phyloP scores from a whole-genome alignment of 768 basidiomycete species.

The Termitomyces sp. region DNA sequence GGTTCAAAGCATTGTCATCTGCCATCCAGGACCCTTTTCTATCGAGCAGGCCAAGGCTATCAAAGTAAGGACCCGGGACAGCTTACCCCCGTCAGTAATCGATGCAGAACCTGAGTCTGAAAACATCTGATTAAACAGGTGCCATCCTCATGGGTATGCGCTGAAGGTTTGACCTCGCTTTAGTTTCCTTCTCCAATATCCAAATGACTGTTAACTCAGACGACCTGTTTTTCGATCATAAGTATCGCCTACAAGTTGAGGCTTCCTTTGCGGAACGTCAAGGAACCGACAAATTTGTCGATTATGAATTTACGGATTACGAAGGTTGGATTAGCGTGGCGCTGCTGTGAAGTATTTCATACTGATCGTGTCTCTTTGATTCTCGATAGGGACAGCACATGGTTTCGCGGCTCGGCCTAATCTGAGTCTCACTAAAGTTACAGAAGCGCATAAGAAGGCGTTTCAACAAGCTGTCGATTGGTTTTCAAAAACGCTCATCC shows the following conservation, averaged over 20 bases:
- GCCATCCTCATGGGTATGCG: constrained; percentile 20
- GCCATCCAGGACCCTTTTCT: constrained; percentile 17
- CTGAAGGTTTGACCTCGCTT: constrained; percentile 13
- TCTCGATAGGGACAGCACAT: constrained; percentile 18
- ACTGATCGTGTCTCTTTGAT: neutral
- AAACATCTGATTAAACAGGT: constrained; percentile 10
- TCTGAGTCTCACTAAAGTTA: constrained; percentile 18
- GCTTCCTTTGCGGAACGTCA: constrained; percentile 18
- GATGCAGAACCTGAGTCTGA: neutral
- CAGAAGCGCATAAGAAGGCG: constrained; percentile 20
- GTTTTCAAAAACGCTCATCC: constrained; percentile 15
- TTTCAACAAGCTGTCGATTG: constrained; percentile 22
- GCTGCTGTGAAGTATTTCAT: too few relatives aligned
- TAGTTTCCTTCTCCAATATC: neutral
- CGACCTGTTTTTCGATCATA: constrained; percentile 16
- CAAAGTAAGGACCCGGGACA: constrained; percentile 9
- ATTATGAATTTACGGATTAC: constrained; percentile 21
- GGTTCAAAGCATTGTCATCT: constrained; percentile 18
- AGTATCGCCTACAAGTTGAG: constrained; percentile 13
- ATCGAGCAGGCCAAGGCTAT: constrained; percentile 15
- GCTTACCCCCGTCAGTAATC: neutral
- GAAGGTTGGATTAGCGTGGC: constrained; percentile 11
- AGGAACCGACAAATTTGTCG: constrained; percentile 15
- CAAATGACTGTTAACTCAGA: constrained; percentile 5
- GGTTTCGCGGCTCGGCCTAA: constrained; percentile 23